Percentiles rank a stretch among this genome's conserved stretches.
Evolutionary conservation across 192 early-diverging fungal genomes (phyloP).

Genomic region (Entomortierella beljakovae): DNA sequence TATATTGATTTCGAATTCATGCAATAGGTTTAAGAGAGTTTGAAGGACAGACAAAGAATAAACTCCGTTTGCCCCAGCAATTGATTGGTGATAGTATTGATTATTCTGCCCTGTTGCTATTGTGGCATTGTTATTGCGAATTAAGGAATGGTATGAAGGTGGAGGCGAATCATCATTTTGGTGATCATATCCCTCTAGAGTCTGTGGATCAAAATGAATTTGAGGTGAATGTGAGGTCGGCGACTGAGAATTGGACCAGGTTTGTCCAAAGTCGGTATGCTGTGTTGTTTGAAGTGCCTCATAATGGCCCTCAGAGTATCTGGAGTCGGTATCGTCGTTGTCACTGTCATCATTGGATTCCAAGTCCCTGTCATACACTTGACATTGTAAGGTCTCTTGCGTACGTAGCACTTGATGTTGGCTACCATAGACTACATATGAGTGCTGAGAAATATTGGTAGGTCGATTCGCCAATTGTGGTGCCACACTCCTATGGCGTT

Average conservation of each 20-base stretch:
- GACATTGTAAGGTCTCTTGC: background rate
- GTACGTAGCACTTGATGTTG: background rate
- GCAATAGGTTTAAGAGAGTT: constrained; percentile 13
- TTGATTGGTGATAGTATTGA: background rate
- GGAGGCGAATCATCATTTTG: constrained; percentile 37
- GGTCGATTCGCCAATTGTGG: background rate
- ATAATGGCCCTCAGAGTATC: background rate
- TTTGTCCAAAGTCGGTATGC: constrained; percentile 15
- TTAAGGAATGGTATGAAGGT: constrained; percentile 37
- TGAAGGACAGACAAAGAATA: background rate
- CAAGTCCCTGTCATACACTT: constrained; percentile 11
- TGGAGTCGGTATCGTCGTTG: constrained; percentile 1
- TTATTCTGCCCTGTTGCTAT: background rate
- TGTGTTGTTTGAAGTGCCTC: no score
- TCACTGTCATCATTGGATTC: constrained; percentile 2
- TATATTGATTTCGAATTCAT: constrained; percentile 28
- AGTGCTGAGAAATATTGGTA: background rate
- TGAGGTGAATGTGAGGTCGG: background rate
- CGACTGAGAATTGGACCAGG: background rate
- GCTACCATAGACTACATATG: background rate
- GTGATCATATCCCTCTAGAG: constrained; percentile 30
- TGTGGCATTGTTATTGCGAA: background rate
- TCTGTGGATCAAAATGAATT: constrained; percentile 3
- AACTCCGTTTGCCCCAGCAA: background rate
- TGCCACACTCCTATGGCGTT: background rate